Evolutionary conservation across 2,329 filamentous ascomycete species (phyloP), one percentile per base, ranked within the genome.

Genomic region (Microascus cirrosus): DNA sequence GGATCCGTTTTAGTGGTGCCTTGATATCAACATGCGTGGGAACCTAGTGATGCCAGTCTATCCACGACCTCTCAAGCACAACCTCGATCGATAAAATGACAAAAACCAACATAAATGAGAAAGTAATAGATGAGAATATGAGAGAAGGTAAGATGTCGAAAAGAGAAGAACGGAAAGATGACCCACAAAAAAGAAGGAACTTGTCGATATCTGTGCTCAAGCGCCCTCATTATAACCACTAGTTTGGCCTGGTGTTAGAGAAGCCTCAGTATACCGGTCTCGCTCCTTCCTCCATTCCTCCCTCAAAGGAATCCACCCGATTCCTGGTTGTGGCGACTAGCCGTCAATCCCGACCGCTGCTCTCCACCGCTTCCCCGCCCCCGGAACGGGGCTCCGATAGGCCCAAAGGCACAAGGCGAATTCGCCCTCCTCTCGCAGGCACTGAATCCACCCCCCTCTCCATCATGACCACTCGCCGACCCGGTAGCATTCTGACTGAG

Each of bases 401-500:
- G 62, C 0, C 67, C 66, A 65, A 68, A 69, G 56, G 62, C 58
- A 28, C 65, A 68, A 0, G 62, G 62, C 35, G 63, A 57, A 15
- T 53, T 58, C 12, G 60, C 58, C 11, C 61, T 45, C 39, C 39
- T 45, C 13, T n/a, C 39, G 5, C 39, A 5, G 36, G 12, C 36
- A 15, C 39, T 18, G 3, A 45, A 45, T 2, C 18, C 39, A 15
- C 39, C 2, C n/a, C 39, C 39, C 39, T n/a, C 18, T 5, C 39
- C n/a, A 15, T 45, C 39, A n/a, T 7, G 39, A 3, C 13, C 18
- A 7, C 13, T n/a, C 36, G 36, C 28, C 28, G 28, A 32, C 28
- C 28, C 28, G 28, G 28, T 32, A 8, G 8, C 8, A 32, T 8
- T 32, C 28, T 8, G 28, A 32, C 28, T 8, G 28, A 32, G 28